A percentile compares a stretch with the other conserved stretches of the same genome.
Evolutionary conservation across 2,329 filamentous ascomycete genomes (phyloP).

Genomic region (Paracoccidioides brasiliensis): DNA sequence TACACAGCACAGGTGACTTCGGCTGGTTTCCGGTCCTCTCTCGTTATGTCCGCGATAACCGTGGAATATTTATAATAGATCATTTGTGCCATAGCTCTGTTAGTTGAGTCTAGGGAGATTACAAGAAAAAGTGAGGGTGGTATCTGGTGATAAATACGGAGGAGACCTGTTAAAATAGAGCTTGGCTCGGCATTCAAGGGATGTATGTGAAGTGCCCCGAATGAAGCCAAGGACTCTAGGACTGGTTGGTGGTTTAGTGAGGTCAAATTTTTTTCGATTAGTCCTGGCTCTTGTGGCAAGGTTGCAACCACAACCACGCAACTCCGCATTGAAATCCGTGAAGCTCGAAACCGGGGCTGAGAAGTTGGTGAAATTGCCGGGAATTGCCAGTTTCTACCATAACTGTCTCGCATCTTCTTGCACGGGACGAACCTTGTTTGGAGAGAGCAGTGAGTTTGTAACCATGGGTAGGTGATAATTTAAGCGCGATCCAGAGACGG

Average conservation of each 20-base stretch:
- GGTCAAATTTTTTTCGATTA: neutral
- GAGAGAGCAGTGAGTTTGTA: no score
- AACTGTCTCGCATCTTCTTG: neutral
- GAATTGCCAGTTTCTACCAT: no score
- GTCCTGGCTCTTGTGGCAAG: neutral
- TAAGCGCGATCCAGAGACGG: neutral
- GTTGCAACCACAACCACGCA: neutral
- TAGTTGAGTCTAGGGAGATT: neutral
- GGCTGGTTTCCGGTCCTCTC: neutral
- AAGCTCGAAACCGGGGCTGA: neutral
- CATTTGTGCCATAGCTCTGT: no score
- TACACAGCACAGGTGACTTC: no score
- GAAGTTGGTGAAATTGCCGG: neutral
- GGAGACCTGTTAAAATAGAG: neutral
- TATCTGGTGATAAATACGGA: neutral
- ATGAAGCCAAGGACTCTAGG: neutral
- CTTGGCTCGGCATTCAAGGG: neutral
- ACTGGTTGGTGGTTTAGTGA: no score
- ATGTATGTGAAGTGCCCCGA: no score
- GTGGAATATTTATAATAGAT: neutral
- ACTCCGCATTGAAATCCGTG: neutral
- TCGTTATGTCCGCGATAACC: neutral
- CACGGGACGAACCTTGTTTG: neutral
- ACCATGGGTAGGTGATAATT: neutral
- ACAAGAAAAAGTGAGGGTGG: constrained; percentile 7